Base-by-base conservation (phyloP, 1,284 basidiomycete species). In the Anthracocystis panici-leucophaei region DNA sequence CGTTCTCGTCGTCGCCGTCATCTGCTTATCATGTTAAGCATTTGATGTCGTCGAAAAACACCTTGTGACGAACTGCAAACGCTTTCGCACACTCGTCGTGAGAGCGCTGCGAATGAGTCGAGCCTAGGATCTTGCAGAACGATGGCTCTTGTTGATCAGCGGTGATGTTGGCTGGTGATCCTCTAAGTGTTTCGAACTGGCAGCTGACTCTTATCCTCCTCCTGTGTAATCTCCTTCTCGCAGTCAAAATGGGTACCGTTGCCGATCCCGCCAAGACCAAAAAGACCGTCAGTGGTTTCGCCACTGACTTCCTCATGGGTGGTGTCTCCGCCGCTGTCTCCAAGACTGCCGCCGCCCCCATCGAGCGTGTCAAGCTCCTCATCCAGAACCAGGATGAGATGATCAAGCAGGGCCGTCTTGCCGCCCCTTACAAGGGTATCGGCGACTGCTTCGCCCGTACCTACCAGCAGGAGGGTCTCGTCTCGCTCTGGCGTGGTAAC, bases 321-420 rank as follows among this genome's bases (percentile, higher is more conserved):
- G 83, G 83, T 85, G 77, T 84, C 49, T 83, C 84, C 55, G 84
- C 84, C 76, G 84, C 84, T 64, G 77, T 85, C 81, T 84, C 84
- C 74, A 85, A 85, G 82, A 84, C 81, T 20, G 84, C 82, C 54
- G 84, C 84, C 54, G 84, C 84, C 73, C 84, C 83, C 81, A 85
- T 85, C 46, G 83, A 85, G 81, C 82, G 84, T 65, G 73, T 85
- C 75, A 85, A 85, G 82, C 84, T 84, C 64, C 80, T 85, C 48
- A 80, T 85, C 83, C 84, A 85, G 81, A 85, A 85, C 78, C 84
- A 85, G 80, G 84, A 80, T 65, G 84, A 85, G 82, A 85, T 85
- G 82, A 84, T 85, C 81, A 84, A 84, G 81, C 84, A 84, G 79
- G 84, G 83, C 72, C 83, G 84, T 76, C 83, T 85, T 55, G 71